phyloP scores from a whole-genome alignment of 2,329 filamentous ascomycete species.

The Chlorencoelia australis region DNA sequence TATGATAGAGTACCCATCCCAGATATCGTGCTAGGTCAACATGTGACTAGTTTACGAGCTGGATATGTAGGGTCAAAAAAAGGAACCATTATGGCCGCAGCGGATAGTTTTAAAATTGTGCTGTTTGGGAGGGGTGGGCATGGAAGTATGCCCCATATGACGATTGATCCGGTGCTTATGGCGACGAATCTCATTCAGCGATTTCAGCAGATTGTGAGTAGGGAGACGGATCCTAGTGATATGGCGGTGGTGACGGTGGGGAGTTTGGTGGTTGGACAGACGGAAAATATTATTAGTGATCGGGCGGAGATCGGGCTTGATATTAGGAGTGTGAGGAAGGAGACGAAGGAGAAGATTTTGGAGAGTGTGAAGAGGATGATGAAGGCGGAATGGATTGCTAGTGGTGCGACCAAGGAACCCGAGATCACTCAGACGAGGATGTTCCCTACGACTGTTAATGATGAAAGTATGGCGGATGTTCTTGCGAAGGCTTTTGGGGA shows the following conservation, averaged over 20 bases:
- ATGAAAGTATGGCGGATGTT: slow-evolving; percentile 9
- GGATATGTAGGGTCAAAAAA: slow-evolving; percentile 28
- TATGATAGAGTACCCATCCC: slow-evolving; percentile 39
- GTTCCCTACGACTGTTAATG: slow-evolving; percentile 20
- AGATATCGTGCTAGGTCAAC: slow-evolving; percentile 44
- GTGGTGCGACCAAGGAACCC: slow-evolving; percentile 31
- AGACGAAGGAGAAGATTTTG: slow-evolving; percentile 29
- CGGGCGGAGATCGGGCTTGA: slow-evolving; percentile 32
- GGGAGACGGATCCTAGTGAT: slow-evolving; percentile 32
- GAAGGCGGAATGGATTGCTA: slow-evolving; percentile 37
- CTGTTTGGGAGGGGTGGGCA: slow-evolving; percentile 36
- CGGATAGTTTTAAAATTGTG: slow-evolving; percentile 30
- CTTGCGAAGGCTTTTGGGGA: slow-evolving; percentile 10
- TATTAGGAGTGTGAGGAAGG: slow-evolving; percentile 29
- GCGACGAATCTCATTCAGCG: slow-evolving; percentile 33
- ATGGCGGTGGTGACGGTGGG: slow-evolving; percentile 36
- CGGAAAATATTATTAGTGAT: slow-evolving; percentile 37
- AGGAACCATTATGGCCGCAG: slow-evolving; percentile 28
- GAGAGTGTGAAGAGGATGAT: slow-evolving; percentile 36
- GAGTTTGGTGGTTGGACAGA: slow-evolving; percentile 33
- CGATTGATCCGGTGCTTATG: slow-evolving; percentile 38
- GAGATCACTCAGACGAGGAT: slow-evolving; percentile 10
- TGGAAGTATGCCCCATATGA: slow-evolving; percentile 31
- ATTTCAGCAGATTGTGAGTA: slow-evolving; percentile 31
- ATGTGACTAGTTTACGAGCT: slow-evolving; percentile 36